These are phyloP conservation scores for Ceratocystis smalleyi DNA, from an alignment of 2,329 filamentous ascomycete species.

Conservation along the genomic window DNA sequence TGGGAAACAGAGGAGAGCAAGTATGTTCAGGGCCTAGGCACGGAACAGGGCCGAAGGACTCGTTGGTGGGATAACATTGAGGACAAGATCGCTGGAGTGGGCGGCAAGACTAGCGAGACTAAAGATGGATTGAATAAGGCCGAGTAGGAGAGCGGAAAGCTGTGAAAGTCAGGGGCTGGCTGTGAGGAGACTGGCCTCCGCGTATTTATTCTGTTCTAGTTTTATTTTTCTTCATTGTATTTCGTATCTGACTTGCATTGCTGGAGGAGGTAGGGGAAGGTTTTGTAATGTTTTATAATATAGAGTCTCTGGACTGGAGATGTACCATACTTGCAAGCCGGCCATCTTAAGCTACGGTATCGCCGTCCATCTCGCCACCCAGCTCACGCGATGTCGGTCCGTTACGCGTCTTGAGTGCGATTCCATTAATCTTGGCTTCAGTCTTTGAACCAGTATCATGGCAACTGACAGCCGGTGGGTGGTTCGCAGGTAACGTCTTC, in stretches of 20 bases:
- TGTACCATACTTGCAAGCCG: background rate
- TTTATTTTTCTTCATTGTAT: background rate
- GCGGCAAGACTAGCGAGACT: background rate
- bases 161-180: background rate
- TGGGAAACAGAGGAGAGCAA: conserved; percentile 58
- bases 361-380: conserved; percentile 47
- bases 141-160: background rate
- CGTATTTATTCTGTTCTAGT: background rate
- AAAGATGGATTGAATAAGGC: background rate
- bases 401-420: conserved; percentile 22
- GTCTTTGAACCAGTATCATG: conserved; percentile 2
- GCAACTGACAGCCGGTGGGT: conserved; percentile 22
- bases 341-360: conserved; percentile 28
- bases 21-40: conserved; percentile 47
- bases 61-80: conserved; percentile 25
- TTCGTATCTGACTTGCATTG: background rate
- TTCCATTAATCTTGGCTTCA: conserved; percentile 14
- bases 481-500: conserved; percentile 22
- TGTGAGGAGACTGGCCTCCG: background rate
- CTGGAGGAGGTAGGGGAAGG: background rate
- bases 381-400: conserved; percentile 39
- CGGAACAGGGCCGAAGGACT: conserved; percentile 28
- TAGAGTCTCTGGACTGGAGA: background rate
- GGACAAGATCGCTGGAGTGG: conserved; percentile 17
- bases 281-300: background rate